Conservation (phyloP, 176 grass and related monocot species). For the Dendrocalamus sinicus region DNA sequence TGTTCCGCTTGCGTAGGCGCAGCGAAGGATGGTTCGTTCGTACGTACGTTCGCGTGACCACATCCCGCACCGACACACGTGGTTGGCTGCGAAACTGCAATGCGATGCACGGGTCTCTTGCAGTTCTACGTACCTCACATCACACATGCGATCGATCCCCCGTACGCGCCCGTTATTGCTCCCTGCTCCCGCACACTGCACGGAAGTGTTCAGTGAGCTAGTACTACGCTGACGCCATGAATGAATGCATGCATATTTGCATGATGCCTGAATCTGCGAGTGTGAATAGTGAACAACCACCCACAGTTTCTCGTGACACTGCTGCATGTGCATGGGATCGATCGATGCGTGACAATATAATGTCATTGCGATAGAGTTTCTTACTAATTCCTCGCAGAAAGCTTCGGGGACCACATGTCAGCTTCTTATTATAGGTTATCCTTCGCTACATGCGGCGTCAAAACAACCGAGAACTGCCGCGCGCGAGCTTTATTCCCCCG, state of each 20-base stretch:
- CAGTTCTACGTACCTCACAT: neutral
- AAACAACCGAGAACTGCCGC: slow-evolving; percentile 29
- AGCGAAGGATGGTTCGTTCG: neutral
- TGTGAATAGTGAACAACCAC: neutral
- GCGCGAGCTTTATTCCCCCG: neutral
- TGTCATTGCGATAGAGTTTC: neutral
- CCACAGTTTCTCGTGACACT: slow-evolving; percentile 32
- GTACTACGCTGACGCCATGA: neutral
- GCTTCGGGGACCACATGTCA: neutral
- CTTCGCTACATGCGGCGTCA: neutral
- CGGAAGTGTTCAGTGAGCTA: slow-evolving; percentile 29
- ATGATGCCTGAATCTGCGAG: neutral
- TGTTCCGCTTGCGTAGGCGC: neutral
- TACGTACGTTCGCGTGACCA: neutral
- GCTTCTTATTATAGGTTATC: slow-evolving; percentile 10
- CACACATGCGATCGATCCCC: neutral
- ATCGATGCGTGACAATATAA: neutral
- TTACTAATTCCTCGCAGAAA: neutral
- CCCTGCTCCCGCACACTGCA: neutral
- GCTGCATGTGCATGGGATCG: slow-evolving; percentile 6
- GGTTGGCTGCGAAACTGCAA: neutral
- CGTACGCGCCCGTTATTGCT: neutral
- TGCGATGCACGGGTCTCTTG: neutral
- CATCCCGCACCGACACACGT: neutral
- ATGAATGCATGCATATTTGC: neutral